These are phyloP conservation scores for Sedum album DNA, from an alignment of 164 flowering plant genomes.

Conservation along the genomic window DNA sequence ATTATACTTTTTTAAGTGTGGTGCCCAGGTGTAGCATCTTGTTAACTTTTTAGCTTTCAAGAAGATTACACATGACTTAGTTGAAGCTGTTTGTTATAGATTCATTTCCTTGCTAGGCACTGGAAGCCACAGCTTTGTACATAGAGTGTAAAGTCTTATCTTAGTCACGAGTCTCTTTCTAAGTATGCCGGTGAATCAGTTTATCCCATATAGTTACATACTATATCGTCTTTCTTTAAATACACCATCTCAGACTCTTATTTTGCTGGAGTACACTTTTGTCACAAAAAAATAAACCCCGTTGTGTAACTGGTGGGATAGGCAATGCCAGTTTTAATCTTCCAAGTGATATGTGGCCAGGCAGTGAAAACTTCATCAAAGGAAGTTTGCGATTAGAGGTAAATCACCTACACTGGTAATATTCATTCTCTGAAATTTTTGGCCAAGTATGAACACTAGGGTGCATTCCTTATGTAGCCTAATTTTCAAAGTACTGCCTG, in stretches of 20 bases:
- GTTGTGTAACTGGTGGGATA: background rate
- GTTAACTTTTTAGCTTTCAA: background rate
- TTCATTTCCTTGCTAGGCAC: background rate
- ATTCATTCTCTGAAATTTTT: background rate
- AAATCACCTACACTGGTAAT: conserved; percentile 20
- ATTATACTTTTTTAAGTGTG: background rate
- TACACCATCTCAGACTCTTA: background rate
- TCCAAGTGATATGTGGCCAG: conserved; percentile 71
- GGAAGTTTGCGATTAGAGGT: conserved; percentile 52
- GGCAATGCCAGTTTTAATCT: conserved; percentile 22
- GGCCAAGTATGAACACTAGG: background rate
- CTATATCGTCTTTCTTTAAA: background rate
- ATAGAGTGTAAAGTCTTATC: background rate
- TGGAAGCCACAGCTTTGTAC: background rate
- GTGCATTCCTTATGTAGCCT: too few relatives aligned
- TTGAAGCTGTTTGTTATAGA: background rate
- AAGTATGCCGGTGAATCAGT: background rate
- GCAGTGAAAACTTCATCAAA: conserved; percentile 29
- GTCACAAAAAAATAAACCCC: background rate
- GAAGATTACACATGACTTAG: background rate
- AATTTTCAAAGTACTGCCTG: too few relatives aligned
- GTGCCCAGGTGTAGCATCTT: background rate
- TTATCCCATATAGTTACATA: background rate
- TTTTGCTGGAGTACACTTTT: background rate
- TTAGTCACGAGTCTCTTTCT: too few relatives aligned